Percentiles rank a stretch among this genome's conserved stretches.
Conservation (phyloP, 768 basidiomycete species). For the Kwoniella bestiolae region DNA sequence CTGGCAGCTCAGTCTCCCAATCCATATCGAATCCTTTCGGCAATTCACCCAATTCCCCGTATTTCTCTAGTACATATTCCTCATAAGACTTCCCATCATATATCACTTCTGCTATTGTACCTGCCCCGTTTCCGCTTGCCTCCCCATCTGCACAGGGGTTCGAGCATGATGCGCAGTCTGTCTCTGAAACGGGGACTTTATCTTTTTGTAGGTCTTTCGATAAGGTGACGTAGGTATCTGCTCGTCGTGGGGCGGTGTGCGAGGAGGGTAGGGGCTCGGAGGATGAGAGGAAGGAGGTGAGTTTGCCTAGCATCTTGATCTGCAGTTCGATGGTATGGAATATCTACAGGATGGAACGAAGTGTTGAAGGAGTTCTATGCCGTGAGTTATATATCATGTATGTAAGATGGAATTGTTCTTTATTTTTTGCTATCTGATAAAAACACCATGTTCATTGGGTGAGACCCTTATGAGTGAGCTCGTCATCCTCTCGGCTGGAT, state of each 20-base stretch:
- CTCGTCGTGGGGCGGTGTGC: constrained; percentile 32
- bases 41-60: constrained; percentile 61
- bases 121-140: constrained; percentile 40
- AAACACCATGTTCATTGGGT: not conserved
- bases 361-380: not conserved
- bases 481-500: constrained; percentile 6
- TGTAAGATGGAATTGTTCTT: too few species aligned
- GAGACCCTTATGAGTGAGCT: not conserved
- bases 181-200: constrained; percentile 68
- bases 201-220: constrained; percentile 63
- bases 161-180: constrained; percentile 73
- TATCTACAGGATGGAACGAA: not conserved
- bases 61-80: constrained; percentile 44
- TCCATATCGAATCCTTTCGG: constrained; percentile 76
- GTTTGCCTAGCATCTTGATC: constrained; percentile 36
- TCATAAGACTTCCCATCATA: constrained; percentile 55
- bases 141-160: constrained; percentile 70
- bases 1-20: constrained; percentile 79
- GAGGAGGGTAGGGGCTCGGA: constrained; percentile 12
- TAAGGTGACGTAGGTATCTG: constrained; percentile 28
- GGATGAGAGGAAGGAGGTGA: constrained; percentile 30
- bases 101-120: constrained; percentile 43
- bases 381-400: not conserved
- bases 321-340: not conserved
- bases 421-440: constrained; percentile 4